Percentiles rank a stretch among this genome's conserved stretches.
phyloP scores from a whole-genome alignment of 2,329 filamentous ascomycete species.

The Phoma herbarum region DNA sequence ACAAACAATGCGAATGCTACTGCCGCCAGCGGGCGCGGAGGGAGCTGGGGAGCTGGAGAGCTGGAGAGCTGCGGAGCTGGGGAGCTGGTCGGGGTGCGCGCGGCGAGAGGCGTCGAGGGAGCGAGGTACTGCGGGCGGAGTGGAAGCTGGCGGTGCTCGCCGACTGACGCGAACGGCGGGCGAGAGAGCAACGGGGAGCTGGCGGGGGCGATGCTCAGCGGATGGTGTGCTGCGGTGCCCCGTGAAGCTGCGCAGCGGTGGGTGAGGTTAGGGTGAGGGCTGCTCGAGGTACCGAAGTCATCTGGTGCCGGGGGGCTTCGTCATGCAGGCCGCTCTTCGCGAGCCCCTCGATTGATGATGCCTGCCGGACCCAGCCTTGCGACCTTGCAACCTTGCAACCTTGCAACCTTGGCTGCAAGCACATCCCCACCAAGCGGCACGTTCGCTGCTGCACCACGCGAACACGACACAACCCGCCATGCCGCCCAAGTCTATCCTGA shows the following conservation, averaged over 20 bases:
- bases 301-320: slow-evolving; percentile 21
- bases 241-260: slow-evolving; percentile 23
- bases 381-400: no score
- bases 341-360: slow-evolving; percentile 2
- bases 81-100: not conserved
- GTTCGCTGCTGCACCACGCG: not conserved
- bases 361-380: slow-evolving; percentile 17
- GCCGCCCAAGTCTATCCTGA: slow-evolving; percentile 58
- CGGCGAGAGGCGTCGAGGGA: not conserved
- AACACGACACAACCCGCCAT: slow-evolving; percentile 28
- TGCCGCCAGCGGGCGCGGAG: slow-evolving; percentile 3
- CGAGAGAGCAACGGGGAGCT: not conserved
- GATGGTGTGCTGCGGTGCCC: slow-evolving; percentile 21
- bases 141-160: slow-evolving; percentile 17
- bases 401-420: not conserved
- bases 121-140: not conserved
- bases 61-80: no score
- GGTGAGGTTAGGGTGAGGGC: slow-evolving; percentile 20
- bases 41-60: no score
- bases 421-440: not conserved
- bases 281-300: slow-evolving; percentile 23
- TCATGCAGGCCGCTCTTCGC: slow-evolving; percentile 10
- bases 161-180: slow-evolving; percentile 9
- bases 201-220: slow-evolving; percentile 8
- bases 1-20: not conserved